phyloP scores from a whole-genome alignment of 2,329 filamentous ascomycete species.

The Tothia fuscella region DNA sequence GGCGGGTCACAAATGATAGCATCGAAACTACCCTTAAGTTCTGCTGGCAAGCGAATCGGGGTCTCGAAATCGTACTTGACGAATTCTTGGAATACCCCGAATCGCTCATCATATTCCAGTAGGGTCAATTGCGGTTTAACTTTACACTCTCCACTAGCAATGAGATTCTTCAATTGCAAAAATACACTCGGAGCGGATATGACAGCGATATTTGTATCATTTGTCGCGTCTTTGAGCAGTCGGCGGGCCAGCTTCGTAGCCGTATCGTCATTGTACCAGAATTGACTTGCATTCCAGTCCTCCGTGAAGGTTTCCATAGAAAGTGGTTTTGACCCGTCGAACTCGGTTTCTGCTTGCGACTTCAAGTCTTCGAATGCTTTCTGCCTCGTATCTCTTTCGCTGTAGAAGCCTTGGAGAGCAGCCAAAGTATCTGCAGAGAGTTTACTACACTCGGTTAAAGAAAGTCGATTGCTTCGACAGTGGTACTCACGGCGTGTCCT shows the following conservation, averaged over 20 bases:
- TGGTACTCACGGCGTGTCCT: constrained; percentile 14
- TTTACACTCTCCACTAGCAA: constrained; percentile 30
- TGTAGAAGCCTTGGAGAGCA: constrained; percentile 62
- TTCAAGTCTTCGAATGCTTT: constrained; percentile 59
- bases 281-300: constrained; percentile 76
- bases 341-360: constrained; percentile 45
- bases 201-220: constrained; percentile 50
- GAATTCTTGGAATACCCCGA: constrained; percentile 63
- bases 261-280: constrained; percentile 71
- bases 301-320: constrained; percentile 63
- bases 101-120: constrained; percentile 64
- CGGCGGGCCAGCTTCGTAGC: constrained; percentile 51
- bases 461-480: not conserved
- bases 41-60: constrained; percentile 53
- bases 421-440: constrained; percentile 56
- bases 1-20: constrained; percentile 66
- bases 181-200: constrained; percentile 69
- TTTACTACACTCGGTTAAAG: constrained; percentile 29
- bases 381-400: constrained; percentile 54
- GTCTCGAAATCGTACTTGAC: constrained; percentile 61
- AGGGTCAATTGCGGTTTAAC: constrained; percentile 48
- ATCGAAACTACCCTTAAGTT: constrained; percentile 53
- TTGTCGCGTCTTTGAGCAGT: constrained; percentile 49
- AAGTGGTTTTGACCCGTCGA: constrained; percentile 27
- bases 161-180: constrained; percentile 59